phyloP scores from a whole-genome alignment of 1,284 basidiomycete species.

The Melampsora allii-populina region DNA sequence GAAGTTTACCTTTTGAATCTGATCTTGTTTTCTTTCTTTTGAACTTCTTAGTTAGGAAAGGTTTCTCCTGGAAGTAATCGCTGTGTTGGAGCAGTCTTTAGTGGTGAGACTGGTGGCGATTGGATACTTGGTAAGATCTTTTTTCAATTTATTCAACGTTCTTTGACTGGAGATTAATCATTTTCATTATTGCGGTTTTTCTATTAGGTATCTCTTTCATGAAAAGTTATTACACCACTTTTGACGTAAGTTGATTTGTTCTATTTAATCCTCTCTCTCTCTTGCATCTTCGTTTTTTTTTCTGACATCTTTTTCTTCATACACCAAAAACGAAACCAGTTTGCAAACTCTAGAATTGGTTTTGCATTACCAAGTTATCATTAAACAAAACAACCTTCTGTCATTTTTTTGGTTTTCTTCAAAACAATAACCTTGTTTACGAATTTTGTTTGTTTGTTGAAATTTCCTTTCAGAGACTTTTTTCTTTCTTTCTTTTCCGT shows the following conservation, averaged over 20 bases:
- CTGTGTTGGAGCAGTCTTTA: constrained; percentile 42
- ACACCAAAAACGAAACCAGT: neutral
- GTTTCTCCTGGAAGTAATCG: constrained; percentile 41
- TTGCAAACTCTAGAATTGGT: constrained; percentile 6
- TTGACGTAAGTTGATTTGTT: constrained; percentile 20
- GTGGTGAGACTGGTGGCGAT: constrained; percentile 38
- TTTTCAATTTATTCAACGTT: neutral
- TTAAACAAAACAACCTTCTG: neutral
- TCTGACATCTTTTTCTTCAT: neutral
- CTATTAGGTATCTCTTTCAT: constrained; percentile 40
- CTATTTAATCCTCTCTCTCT: neutral
- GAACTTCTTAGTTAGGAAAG: constrained; percentile 17
- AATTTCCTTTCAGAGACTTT: no score
- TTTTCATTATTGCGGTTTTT: neutral
- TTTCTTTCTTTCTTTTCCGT: no score
- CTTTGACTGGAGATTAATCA: neutral
- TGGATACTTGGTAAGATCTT: constrained; percentile 34
- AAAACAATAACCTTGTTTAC: no score
- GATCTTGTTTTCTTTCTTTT: no score
- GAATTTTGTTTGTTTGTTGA: no score
- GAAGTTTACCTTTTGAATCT: neutral
- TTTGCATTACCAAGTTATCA: constrained; percentile 8
- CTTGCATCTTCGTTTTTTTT: neutral
- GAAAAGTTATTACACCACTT: constrained; percentile 42
- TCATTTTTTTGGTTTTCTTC: no score